phyloP scores from a whole-genome alignment of 1,139 yeast genomes.

The Yamadazyma spencermartinsiae region DNA sequence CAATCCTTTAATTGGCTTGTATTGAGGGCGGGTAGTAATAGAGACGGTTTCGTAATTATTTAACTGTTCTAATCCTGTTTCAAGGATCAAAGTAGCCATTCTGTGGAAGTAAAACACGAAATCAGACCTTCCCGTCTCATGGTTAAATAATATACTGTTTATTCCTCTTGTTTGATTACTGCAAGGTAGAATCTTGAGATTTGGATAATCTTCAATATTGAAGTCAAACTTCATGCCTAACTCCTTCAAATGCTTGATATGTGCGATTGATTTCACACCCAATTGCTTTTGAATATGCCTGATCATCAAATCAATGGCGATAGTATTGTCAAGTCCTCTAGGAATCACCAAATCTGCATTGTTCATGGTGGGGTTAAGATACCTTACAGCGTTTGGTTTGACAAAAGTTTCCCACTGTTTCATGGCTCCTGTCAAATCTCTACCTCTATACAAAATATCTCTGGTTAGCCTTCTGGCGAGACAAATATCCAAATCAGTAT shows the following conservation, averaged over 20 bases:
- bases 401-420: constrained; percentile 90
- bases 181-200: constrained; percentile 44
- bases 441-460: constrained; percentile 81
- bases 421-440: constrained; percentile 79
- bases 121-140: constrained; percentile 61
- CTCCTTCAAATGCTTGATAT: constrained; percentile 56
- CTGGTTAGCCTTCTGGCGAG: constrained; percentile 83
- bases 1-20: constrained; percentile 39
- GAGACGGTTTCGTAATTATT: constrained; percentile 25
- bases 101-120: constrained; percentile 86
- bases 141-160: constrained; percentile 65
- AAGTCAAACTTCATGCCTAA: constrained; percentile 47
- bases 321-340: constrained; percentile 77
- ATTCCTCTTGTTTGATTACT: constrained; percentile 74
- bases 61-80: constrained; percentile 59
- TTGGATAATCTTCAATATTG: constrained; percentile 28
- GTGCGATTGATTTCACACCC: constrained; percentile 60
- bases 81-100: constrained; percentile 67
- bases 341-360: constrained; percentile 88
- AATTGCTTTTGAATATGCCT: constrained; percentile 78
- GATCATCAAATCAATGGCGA: constrained; percentile 78
- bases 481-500: constrained; percentile 91
- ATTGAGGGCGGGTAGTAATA: constrained; percentile 47
- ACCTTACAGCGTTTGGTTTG: constrained; percentile 84
- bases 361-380: constrained; percentile 74